Evolutionary conservation across 306 rosid genomes (phyloP), one percentile per base, ranked within the genome.

Genomic region (Glycyrrhiza uralensis): DNA sequence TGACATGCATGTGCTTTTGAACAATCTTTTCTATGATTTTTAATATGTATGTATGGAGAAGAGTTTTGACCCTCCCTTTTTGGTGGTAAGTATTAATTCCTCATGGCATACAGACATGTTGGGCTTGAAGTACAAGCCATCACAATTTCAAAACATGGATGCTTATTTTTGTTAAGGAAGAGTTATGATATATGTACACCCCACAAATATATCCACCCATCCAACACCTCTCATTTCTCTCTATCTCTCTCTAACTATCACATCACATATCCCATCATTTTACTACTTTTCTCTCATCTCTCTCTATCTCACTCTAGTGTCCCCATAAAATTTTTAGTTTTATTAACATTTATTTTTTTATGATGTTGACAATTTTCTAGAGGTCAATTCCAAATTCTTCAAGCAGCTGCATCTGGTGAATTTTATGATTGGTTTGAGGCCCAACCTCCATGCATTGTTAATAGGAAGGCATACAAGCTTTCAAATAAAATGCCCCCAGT

Each of bases 371-470:
- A 55, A 79, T 76, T 71, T 78, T 61, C 71, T 47, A 91, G 94
- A 83, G 98, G 98, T 58, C 79, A 73, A 68, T 80, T 92, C 74
- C 59, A 52, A 47, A 49, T 92, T 71, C 13, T 14, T 62, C 73
- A 64, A n/a, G 6, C 75, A 32, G 80, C 17, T 72, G 56, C 62
- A 28, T 26, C 59, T 5, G 69, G 38, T 15, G 17, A 65, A 56
- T 38, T 71, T 38, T 78, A 76, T 74, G 85, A 74, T 42, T 90
- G 79, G 56, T 83, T 90, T 65, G 85, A 85, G 77, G 98, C 90
- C 18, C 78, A 76, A 72, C 89, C 90, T 69, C 88, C 97, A 12
- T 76, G 85, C 72, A 28, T 19, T 15, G 81, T 90, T 67, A 74
- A 74, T 41, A 55, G 54, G 36, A 81, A 79, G 76, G 96, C 84